Evolutionary conservation across 495 filamentous ascomycete species (phyloP), one percentile per base, ranked within the genome.

Genomic region (Penicillium salamii): DNA sequence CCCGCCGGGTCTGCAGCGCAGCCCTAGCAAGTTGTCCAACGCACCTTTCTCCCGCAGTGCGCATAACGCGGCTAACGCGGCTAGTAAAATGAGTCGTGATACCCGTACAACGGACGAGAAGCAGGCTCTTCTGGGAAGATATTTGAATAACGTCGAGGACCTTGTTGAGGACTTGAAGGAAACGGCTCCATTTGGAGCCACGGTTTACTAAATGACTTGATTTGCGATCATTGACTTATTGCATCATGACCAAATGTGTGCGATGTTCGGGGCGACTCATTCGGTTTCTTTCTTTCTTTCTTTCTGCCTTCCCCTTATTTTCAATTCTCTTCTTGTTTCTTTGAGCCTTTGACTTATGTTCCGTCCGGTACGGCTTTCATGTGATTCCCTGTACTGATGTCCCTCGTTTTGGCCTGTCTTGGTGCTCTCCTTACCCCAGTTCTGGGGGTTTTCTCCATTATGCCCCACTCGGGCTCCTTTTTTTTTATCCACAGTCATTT

Each of bases 61-160:
- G 47, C 67, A 74, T 56, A 39, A 60, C 15, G 67, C 66, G n/a
- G 66, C 58, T 7, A 68, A 66, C 15, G 60, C 55, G 7, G 65
- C 55, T 6, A 56, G 55, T 1, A 69, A 65, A 39, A 67, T 67
- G 38, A 72, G 68, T 20, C 68, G 65, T 4, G 68, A 71, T 40
- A 91, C 85, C 14, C 77, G 81, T 50, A 86, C 80, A 7, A 92
- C 90, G 20, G 87, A 90, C 56, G 88, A 95, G 66, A 98, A 98
- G 73, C 91, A 95, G 71, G 76, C 75, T 34, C 64, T 91, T 54
- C 75, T 98, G 24, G 89, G 88, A 19, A 69, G 83, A 50, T 91
- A 93, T 68, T 68, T 98, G 46, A 87, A 80, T 52, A 96, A 91
- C 55, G 93, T 97, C 29, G 90, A 95, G 50, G 90, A 92, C 58